Base-by-base conservation (phyloP, 176 grass and related monocot genomes). In the Panicum miliaceum region DNA sequence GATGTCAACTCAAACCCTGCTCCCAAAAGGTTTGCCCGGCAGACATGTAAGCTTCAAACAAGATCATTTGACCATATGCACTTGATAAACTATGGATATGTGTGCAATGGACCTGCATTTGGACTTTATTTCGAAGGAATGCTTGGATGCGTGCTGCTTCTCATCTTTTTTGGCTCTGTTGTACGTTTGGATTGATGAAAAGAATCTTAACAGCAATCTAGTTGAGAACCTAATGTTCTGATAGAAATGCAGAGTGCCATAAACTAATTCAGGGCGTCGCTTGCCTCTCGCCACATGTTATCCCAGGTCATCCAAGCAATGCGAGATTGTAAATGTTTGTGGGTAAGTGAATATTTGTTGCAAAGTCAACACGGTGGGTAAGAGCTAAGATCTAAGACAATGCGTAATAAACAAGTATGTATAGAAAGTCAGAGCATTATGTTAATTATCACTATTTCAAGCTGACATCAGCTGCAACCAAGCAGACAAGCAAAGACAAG, bases 161-260 rank as follows among this genome's bases (percentile, higher is more conserved):
- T 47, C 19, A 78, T 46, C 14, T 40, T 4, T 43, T 26, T 45
- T 61, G 6, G 37, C 43, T 59, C n/a, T 11, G 23, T 29, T 60
- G 25, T 45, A 35, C 4, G 19, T 32, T 46, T 78, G 26, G 51
- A 69, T 69, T 40, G 38, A 78, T 59, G 63, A 35, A 16, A 6
- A 60, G 64, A 59, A 85, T 85, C 74, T 69, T 78, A 26, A 69
- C 60, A 26, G n/a, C 50, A 69, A 85, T 78, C 83, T 69, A 85
- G 19, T 36, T 23, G 50, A 59, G 64, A 15, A 29, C 23, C 43
- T 72, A 47, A 46, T 48, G 43, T 50, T 72, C 43, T 26, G 41
- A 46, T 26, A 13, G 3, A 59, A 58, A 59, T 59, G 6, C 22
- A 59, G 57, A 59, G 57, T 59, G 2, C 3, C 1, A 25, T 56